Conservation (phyloP, 2,329 filamentous ascomycete species). For the Coleophoma crateriformis region DNA sequence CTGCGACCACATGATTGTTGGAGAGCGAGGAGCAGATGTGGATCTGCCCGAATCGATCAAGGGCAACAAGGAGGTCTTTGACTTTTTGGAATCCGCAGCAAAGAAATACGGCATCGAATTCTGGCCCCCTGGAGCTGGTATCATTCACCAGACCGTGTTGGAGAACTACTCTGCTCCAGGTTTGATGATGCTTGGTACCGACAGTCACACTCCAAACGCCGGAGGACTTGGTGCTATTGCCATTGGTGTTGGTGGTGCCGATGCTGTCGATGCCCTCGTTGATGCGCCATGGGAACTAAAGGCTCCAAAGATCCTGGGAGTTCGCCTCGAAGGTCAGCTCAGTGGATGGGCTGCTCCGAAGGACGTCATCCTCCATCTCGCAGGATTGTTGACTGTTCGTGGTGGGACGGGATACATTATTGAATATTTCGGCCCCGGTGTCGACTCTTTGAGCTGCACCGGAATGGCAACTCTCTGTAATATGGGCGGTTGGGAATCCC, state of each 20-base stretch:
- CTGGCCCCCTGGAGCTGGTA: slow-evolving; percentile 89
- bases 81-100: slow-evolving; percentile 89
- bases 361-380: slow-evolving; percentile 87
- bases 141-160: slow-evolving; percentile 95
- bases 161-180: slow-evolving; percentile 98
- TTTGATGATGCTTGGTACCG: slow-evolving; percentile 97
- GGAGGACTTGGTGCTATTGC: slow-evolving; percentile 89
- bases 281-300: slow-evolving; percentile 97
- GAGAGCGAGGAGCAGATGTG: slow-evolving; percentile 79
- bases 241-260: slow-evolving; percentile 94
- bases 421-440: slow-evolving; percentile 88
- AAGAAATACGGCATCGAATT: slow-evolving; percentile 94
- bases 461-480: slow-evolving; percentile 91
- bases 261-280: slow-evolving; percentile 93
- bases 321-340: slow-evolving; percentile 76
- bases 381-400: slow-evolving; percentile 83
- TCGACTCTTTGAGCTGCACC: slow-evolving; percentile 83
- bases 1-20: slow-evolving; percentile 98
- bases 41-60: slow-evolving; percentile 82
- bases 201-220: slow-evolving; percentile 97
- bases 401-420: slow-evolving; percentile 93
- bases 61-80: slow-evolving; percentile 94
- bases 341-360: slow-evolving; percentile 92
- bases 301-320: slow-evolving; percentile 84
- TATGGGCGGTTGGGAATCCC: slow-evolving; percentile 47